A percentile compares a stretch with the other conserved stretches of the same genome.
phyloP scores from a whole-genome alignment of 2,329 filamentous ascomycete species.

The Pyricularia grisea region DNA sequence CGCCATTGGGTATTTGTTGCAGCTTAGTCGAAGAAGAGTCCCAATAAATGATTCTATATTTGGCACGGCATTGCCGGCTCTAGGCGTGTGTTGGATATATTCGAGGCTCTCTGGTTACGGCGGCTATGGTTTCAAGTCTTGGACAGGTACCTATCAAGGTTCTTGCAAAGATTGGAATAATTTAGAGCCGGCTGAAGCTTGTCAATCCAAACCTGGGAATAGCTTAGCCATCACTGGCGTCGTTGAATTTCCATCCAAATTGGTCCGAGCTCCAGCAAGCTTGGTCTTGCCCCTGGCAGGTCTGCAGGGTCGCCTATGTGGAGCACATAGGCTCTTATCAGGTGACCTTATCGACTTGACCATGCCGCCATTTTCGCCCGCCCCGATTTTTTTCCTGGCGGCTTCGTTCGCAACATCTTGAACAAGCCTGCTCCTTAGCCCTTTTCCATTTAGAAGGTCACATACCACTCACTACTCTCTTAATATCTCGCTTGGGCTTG shows the following conservation, averaged over 20 bases:
- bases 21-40: neutral
- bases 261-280: slow-evolving; percentile 1
- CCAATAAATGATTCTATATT: neutral
- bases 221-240: neutral
- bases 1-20: slow-evolving; percentile 1
- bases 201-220: neutral
- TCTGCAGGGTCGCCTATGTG: neutral
- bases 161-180: neutral
- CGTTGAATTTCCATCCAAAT: neutral
- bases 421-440: neutral
- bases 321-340: neutral
- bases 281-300: neutral
- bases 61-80: neutral
- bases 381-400: neutral
- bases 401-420: too few relatives aligned
- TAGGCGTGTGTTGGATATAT: neutral
- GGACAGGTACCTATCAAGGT: neutral
- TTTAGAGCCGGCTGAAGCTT: neutral
- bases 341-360: neutral
- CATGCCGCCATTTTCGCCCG: neutral
- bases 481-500: too few relatives aligned
- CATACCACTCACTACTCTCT: too few relatives aligned
- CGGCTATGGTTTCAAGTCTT: neutral
- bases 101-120: neutral
- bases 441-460: neutral